Evolutionary conservation across 2,329 filamentous ascomycete species (phyloP), one percentile per base, ranked within the genome.

Genomic region (Pseudogymnoascus sp.): DNA sequence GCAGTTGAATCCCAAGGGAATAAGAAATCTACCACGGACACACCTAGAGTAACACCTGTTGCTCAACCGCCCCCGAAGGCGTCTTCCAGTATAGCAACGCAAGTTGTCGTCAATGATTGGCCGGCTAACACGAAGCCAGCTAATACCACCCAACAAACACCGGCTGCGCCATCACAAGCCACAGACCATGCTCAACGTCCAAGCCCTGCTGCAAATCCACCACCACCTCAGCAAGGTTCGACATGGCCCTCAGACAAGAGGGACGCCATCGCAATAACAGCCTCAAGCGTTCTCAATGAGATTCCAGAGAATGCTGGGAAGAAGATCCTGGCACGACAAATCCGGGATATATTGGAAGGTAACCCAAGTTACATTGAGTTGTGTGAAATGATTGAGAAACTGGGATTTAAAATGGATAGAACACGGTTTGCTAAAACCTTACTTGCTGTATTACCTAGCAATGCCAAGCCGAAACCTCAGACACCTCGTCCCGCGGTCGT

Each of bases 351-450:
- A 41, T 48, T 61, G 13, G 60, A 61, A 30, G 19, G 35, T 6
- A 41, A 48, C 30, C 60, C 60, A 23, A 61, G 58, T 33, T 61
- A 61, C 26, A 7, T 57, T 34, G 58, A 60, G 41, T 28, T 61
- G 13, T 61, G 60, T 41, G 60, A 60, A 39, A 61, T 60, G 60
- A 60, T 61, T 34, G 60, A 61, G 34, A 23, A 39, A 15, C 21
- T 60, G 4, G 60, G 60, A 7, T 60, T 61, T 13, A 60, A 21
- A 18, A 34, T 61, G 41, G 60, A 61, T 41, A 30, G 58, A 21
- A 21, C 45, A 23, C 59, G 34, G 23, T 58, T 61, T 57, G 60
- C 58, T 19, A 61, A 38, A 48, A 41, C 60, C 6, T 55, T 61
- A 30, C 35, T 60, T 13, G 33, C 39, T 57, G 15, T 57, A 21